These are phyloP conservation scores for Tympanopsis confertula DNA, from an alignment of 2,329 filamentous ascomycete species.

Conservation along the genomic window DNA sequence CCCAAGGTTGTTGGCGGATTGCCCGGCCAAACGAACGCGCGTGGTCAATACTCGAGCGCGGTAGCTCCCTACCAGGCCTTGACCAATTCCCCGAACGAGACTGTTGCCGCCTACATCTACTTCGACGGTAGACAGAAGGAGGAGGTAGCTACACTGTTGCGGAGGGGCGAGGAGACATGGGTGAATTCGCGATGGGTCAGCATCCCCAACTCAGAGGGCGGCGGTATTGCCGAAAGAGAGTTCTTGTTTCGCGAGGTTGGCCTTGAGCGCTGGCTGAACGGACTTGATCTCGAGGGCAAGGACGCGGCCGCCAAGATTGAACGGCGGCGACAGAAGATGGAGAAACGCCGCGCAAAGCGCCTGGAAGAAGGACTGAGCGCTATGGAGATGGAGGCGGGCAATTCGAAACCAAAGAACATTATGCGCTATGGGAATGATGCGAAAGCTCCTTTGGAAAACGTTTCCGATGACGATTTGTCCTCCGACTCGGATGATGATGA, in stretches of 20 bases:
- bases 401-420: constrained; percentile 40
- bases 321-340: constrained; percentile 72
- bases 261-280: constrained; percentile 90
- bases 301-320: constrained; percentile 84
- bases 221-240: constrained; percentile 87
- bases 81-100: constrained; percentile 88
- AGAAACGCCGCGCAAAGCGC: constrained; percentile 54
- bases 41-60: constrained; percentile 34
- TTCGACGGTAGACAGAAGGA: constrained; percentile 93
- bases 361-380: constrained; percentile 23
- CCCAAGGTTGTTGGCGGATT: constrained; percentile 70
- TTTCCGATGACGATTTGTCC: constrained; percentile 58
- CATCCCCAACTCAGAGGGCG: constrained; percentile 79
- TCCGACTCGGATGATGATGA: constrained; percentile 64
- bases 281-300: constrained; percentile 84
- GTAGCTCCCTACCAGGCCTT: constrained; percentile 82
- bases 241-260: constrained; percentile 96
- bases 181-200: constrained; percentile 98
- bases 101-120: constrained; percentile 96
- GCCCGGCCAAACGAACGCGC: constrained; percentile 37
- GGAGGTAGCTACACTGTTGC: constrained; percentile 85
- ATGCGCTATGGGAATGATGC: constrained; percentile 73
- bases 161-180: constrained; percentile 95
- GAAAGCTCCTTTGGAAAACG: constrained; percentile 60
- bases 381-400: constrained; percentile 19